phyloP scores from a whole-genome alignment of 768 basidiomycete genomes.

The Boletellus sp. region DNA sequence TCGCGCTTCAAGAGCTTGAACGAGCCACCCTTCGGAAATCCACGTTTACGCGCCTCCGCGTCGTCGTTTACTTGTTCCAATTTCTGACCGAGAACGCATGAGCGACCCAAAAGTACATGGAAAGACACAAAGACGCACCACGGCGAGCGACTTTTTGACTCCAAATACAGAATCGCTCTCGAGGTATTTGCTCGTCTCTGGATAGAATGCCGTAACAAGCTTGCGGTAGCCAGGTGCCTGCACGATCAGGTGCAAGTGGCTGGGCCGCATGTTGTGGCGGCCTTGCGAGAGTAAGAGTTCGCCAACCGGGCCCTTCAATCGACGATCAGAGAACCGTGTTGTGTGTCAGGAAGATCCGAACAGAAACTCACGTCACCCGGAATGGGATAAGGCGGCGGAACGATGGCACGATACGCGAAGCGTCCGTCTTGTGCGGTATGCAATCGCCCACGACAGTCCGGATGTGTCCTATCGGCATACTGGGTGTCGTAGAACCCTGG shows the following conservation, averaged over 20 bases:
- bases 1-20: constrained; percentile 49
- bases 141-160: constrained; percentile 72
- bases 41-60: constrained; percentile 48
- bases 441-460: constrained; percentile 74
- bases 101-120: neutral
- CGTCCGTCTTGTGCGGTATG: constrained; percentile 55
- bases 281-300: constrained; percentile 50
- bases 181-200: constrained; percentile 64
- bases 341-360: constrained; percentile 4
- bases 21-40: constrained; percentile 41
- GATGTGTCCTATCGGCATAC: constrained; percentile 50
- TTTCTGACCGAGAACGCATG: constrained; percentile 35
- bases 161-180: constrained; percentile 78
- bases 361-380: constrained; percentile 54
- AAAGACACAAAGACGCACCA: constrained; percentile 45
- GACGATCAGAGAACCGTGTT: constrained; percentile 5
- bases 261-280: constrained; percentile 76
- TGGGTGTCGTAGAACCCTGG: constrained; percentile 41
- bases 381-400: constrained; percentile 68
- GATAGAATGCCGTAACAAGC: constrained; percentile 71
- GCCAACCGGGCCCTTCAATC: constrained; percentile 63
- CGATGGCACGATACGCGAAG: constrained; percentile 69
- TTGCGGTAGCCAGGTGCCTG: constrained; percentile 70
- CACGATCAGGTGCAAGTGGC: constrained; percentile 74
- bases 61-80: constrained; percentile 52